These are phyloP conservation scores for Lodderomyces theae DNA, from an alignment of 1,139 yeast genomes.

Conservation along the genomic window DNA sequence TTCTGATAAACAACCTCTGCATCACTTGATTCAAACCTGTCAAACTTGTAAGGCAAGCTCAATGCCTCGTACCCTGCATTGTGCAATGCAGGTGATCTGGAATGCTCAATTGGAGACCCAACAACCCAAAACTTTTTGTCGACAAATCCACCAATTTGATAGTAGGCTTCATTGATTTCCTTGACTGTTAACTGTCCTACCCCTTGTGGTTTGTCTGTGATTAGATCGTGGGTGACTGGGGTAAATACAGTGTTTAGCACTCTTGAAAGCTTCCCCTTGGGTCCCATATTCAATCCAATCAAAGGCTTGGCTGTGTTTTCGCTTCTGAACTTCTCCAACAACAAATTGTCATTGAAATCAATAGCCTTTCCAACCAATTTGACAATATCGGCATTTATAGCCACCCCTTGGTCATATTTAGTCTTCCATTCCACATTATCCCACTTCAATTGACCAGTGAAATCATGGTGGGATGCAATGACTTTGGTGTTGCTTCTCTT, in stretches of 20 bases:
- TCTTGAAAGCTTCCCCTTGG: constrained; percentile 72
- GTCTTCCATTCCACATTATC: constrained; percentile 68
- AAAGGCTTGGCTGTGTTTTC: constrained; percentile 57
- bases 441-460: constrained; percentile 64
- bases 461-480: constrained; percentile 82
- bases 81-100: constrained; percentile 86
- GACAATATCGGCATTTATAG: constrained; percentile 67
- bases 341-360: constrained; percentile 62
- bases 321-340: constrained; percentile 65
- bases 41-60: constrained; percentile 77
- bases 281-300: constrained; percentile 82
- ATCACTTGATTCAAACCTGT: constrained; percentile 62
- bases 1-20: constrained; percentile 50
- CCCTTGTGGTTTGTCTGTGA: constrained; percentile 53
- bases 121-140: constrained; percentile 67
- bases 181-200: constrained; percentile 71
- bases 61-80: constrained; percentile 68
- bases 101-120: constrained; percentile 81
- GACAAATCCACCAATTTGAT: constrained; percentile 61
- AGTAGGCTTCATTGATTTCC: constrained; percentile 58
- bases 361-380: constrained; percentile 83
- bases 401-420: constrained; percentile 63
- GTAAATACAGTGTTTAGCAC: constrained; percentile 73
- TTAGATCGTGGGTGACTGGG: constrained; percentile 71
- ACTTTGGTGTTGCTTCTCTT: constrained; percentile 60